A percentile compares a stretch with the other conserved stretches of the same genome.
Conservation (phyloP, 495 filamentous ascomycete genomes). For the Alectoria sarmentosa region DNA sequence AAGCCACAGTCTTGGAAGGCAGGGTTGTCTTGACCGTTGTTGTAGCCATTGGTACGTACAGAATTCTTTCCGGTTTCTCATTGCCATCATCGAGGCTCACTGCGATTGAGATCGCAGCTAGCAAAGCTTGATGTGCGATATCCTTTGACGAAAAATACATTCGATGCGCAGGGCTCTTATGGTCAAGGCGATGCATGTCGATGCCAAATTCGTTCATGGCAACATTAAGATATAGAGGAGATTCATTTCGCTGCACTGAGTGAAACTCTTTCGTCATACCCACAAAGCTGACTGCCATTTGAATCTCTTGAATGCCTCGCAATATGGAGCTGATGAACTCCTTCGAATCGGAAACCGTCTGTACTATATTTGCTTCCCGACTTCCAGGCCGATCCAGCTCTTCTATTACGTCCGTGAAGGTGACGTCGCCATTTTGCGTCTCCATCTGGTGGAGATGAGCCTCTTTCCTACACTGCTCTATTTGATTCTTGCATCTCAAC, state of each 20-base stretch:
- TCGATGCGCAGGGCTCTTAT: constrained; percentile 87
- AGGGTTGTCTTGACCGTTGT: constrained; percentile 92
- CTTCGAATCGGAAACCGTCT: constrained; percentile 85
- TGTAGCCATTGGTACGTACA: constrained; percentile 97
- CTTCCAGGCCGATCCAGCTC: constrained; percentile 70
- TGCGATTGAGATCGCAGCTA: constrained; percentile 86
- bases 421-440: constrained; percentile 47
- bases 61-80: constrained; percentile 74
- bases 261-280: constrained; percentile 73
- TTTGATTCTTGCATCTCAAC: constrained; percentile 47
- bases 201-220: constrained; percentile 95
- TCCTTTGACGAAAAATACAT: constrained; percentile 98
- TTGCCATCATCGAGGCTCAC: constrained; percentile 84
- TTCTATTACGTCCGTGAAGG: constrained; percentile 68
- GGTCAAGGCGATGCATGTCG: constrained; percentile 88
- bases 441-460: constrained; percentile 31
- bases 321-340: constrained; percentile 87
- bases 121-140: constrained; percentile 88
- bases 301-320: constrained; percentile 89
- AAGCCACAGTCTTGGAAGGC: constrained; percentile 86
- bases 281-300: constrained; percentile 91
- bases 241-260: constrained; percentile 54
- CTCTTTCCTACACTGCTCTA: constrained; percentile 35
- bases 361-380: constrained; percentile 65
- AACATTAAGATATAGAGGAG: constrained; percentile 70